Conservation (phyloP, 768 basidiomycete genomes). For the Macrolepiota dolichaula region DNA sequence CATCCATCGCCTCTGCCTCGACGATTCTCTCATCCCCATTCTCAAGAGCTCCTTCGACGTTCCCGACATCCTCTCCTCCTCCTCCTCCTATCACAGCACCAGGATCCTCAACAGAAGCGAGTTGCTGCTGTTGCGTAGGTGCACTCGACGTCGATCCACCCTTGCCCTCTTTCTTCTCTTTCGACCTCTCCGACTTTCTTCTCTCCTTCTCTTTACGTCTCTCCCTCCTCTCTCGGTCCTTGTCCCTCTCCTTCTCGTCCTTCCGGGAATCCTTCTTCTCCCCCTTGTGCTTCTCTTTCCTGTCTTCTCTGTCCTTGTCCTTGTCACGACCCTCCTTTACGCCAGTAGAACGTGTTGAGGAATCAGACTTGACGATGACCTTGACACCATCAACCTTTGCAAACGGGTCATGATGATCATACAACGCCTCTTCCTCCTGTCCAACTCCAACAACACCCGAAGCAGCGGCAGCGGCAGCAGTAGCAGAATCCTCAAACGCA, state of each 20-base stretch:
- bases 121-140: neutral
- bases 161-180: neutral
- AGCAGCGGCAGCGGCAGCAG: slow-evolving; percentile 7
- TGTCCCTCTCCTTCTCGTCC: slow-evolving; percentile 17
- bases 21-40: neutral
- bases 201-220: slow-evolving; percentile 17
- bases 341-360: neutral
- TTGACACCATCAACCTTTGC: slow-evolving; percentile 52
- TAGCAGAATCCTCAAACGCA: slow-evolving; percentile 23
- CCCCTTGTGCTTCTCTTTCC: slow-evolving; percentile 9
- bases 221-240: slow-evolving; percentile 9
- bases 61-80: neutral
- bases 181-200: neutral
- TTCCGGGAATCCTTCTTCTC: slow-evolving; percentile 19
- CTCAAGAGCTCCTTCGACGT: neutral
- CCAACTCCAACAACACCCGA: neutral
- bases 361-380: slow-evolving; percentile 26
- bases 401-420: slow-evolving; percentile 44
- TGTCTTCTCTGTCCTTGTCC: slow-evolving; percentile 1
- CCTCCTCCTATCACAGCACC: too few relatives aligned
- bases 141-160: neutral
- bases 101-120: neutral
- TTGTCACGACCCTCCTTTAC: neutral
- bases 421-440: slow-evolving; percentile 20
- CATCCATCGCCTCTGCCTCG: neutral